Conservation (phyloP, 83 land plant species). For the Diphasiastrum complanatum region DNA sequence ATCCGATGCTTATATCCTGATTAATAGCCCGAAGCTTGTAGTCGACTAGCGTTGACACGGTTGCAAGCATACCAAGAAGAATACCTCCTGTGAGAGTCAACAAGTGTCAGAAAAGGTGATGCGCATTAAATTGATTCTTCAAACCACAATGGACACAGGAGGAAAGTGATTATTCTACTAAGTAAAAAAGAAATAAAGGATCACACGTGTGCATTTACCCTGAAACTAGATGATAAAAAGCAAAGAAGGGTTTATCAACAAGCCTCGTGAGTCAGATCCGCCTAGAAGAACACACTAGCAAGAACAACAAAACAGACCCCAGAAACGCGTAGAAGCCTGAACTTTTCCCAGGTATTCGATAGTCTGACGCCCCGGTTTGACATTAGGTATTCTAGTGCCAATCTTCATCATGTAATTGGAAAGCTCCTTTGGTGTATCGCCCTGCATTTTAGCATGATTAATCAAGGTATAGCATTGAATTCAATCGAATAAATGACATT, state of each 20-base stretch:
- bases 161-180: too few relatives aligned
- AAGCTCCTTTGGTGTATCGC: constrained; percentile 87
- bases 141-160: too few relatives aligned
- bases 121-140: too few relatives aligned
- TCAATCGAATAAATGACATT: not conserved
- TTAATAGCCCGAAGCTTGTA: constrained; percentile 59
- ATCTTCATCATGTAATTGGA: constrained; percentile 88
- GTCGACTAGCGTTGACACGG: constrained; percentile 75
- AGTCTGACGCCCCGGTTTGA: constrained; percentile 87
- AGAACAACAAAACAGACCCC: constrained; percentile 67
- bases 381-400: constrained; percentile 83
- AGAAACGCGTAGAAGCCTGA: constrained; percentile 90
- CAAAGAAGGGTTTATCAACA: too few relatives aligned
- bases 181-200: too few relatives aligned
- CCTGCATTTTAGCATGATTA: constrained; percentile 31
- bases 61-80: constrained; percentile 72
- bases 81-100: constrained; percentile 61
- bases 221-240: too few relatives aligned
- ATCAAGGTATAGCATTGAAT: too few relatives aligned
- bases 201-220: too few relatives aligned
- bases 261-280: too few relatives aligned
- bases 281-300: not conserved
- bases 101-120: not conserved
- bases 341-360: constrained; percentile 76
- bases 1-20: constrained; percentile 70